Evolutionary conservation across 1,139 yeast genomes (phyloP).

Genomic region (Eremothecium cymbalariae): DNA sequence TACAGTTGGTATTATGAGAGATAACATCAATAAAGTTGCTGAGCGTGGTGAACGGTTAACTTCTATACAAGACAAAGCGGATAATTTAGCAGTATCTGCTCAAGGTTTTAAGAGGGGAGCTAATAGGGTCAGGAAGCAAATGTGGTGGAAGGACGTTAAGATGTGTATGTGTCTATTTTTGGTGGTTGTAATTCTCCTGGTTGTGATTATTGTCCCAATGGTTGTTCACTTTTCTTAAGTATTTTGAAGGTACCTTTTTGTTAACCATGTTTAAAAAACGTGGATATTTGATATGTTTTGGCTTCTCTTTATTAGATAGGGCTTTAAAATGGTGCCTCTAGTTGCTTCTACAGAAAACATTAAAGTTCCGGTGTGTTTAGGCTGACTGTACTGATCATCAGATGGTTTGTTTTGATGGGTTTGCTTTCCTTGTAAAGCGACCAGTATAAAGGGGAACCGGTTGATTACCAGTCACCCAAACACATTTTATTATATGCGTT

Average conservation of each 20-base stretch:
- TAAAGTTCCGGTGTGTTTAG: too few species aligned
- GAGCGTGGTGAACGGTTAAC: constrained; percentile 92
- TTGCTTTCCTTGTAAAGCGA: too few species aligned
- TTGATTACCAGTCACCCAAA: too few species aligned
- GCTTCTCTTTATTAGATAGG: too few species aligned
- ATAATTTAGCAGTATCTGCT: constrained; percentile 85
- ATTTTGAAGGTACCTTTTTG: neutral
- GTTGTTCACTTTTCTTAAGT: constrained; percentile 69
- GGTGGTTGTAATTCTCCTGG: constrained; percentile 68
- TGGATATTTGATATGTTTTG: too few species aligned
- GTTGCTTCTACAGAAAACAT: too few species aligned
- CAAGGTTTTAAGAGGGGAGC: constrained; percentile 97
- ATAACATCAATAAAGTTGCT: constrained; percentile 91
- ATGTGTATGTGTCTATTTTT: constrained; percentile 88
- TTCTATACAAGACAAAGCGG: constrained; percentile 89
- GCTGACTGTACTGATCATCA: too few species aligned
- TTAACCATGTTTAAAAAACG: too few species aligned
- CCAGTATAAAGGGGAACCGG: too few species aligned
- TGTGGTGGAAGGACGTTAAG: constrained; percentile 99
- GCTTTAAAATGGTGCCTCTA: too few species aligned
- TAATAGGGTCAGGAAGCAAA: constrained; percentile 92
- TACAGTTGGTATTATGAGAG: constrained; percentile 97
- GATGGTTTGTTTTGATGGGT: too few species aligned
- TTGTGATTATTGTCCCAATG: constrained; percentile 89
- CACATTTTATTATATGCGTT: too few species aligned